Evolutionary conservation across 208 protist genomes (phyloP), one percentile per base, ranked within the genome.

Genomic region (Crithidia fasciculata): DNA sequence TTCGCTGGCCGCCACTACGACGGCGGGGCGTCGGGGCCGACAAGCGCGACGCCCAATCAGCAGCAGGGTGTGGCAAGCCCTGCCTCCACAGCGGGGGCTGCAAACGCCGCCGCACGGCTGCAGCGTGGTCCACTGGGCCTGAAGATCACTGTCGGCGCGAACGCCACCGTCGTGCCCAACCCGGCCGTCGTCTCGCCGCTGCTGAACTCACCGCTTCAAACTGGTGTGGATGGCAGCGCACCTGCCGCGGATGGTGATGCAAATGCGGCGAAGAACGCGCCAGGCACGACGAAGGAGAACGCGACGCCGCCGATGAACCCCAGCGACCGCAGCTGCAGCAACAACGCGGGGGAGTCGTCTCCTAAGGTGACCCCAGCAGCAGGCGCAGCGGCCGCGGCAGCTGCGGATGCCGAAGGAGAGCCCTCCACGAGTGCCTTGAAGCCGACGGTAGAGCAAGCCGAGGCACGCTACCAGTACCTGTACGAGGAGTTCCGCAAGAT

Each of bases 381-480:
- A 57, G 39, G 19, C 62, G n/a, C 53, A 47, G 13, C 59, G 8
- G 19, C 28, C 41, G 53, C 10, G 5, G 49, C 37, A 7, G 60
- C 36, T 2, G 50, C 52, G 5, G 55, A 70, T 9, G 19, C n/a
- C 12, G 71, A 68, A 10, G 19, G 53, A 6, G 63, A 45, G 43
- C 44, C 36, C 45, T 44, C 47, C 13, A 8, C 5, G 41, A 41
- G 40, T 49, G 15, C 44, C 19, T 50, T 44, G 56, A 77, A 76
- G 62, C 63, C 71, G 13, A 78, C 74, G 6, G 41, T 72, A 15
- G 63, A 36, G 53, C 58, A 82, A 18, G 78, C 78, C 15, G 76
- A 85, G 70, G 78, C 62, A 39, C 81, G 81, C 4, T 85, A 85
- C 45, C 60, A 65, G 41, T 69, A 85, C 61, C 72, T 85, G n/a